Evolutionary conservation across 306 rosid genomes (phyloP), one percentile per base, ranked within the genome.

Genomic region (Clitoria ternatea): DNA sequence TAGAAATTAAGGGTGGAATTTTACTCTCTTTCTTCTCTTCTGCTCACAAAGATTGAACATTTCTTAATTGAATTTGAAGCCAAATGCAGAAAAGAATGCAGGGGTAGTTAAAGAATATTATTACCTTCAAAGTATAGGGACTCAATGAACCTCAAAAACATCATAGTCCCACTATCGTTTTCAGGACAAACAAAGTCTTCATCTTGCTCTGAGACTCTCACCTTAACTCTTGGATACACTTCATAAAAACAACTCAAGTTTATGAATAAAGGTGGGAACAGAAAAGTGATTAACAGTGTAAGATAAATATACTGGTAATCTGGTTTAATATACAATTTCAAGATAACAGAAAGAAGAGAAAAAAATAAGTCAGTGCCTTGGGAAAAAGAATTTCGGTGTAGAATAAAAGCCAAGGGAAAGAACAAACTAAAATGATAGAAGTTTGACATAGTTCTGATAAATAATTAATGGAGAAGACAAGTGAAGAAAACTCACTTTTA

Each of bases 201-300:
- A 72, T 57, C 42, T 29, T 71, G 70, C 6, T 81, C 81, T 43
- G 74, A 8, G 5, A 39, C 47, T 45, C 72, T 88, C 72, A 84
- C 90, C 70, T 70, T 85, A 71, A 73, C 79, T 45, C 63, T 79
- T 5, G 89, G 85, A 79, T 83, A 68, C 89, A 88, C 91, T 86
- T 75, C 44, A 68, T 43, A 56, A 76, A 23, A 2, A 24, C 13
- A 49, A 33, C 48, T 23, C 22, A 50, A 60, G 42, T 19, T 70
- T 8, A 44, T 29, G n/a, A 53, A 55, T 48, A 63, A 15, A 54
- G 35, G 5, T 1, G 6, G 42, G 22, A n/a, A n/a, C n/a, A n/a
- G 27, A 7, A 7, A 18, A 5, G 61, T 5, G 8, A 72, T 19
- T 20, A 20, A 45, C 39, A 3, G 10, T 5, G 13, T 17, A 29